phyloP scores from a whole-genome alignment of 768 basidiomycete genomes.

The Rhizopogon sp. region DNA sequence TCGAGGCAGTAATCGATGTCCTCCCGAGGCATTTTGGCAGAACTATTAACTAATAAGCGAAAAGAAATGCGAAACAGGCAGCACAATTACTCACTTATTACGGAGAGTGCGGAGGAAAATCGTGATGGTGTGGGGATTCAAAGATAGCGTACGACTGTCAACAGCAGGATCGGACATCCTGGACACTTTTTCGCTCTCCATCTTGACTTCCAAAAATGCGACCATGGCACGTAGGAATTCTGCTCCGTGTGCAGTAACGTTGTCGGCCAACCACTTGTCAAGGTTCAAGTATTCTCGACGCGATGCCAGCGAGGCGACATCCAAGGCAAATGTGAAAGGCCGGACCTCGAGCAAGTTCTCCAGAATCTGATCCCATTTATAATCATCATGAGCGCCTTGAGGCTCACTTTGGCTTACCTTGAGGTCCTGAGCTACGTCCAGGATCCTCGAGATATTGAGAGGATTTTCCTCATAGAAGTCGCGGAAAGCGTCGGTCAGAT shows the following conservation, averaged over 20 bases:
- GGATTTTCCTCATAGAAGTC: constrained; percentile 92
- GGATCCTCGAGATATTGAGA: constrained; percentile 87
- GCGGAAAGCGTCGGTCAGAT: constrained; percentile 83
- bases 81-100: constrained; percentile 53
- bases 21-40: constrained; percentile 65
- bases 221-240: constrained; percentile 88
- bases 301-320: constrained; percentile 91
- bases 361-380: constrained; percentile 55
- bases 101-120: constrained; percentile 90
- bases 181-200: constrained; percentile 79
- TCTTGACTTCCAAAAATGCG: constrained; percentile 87
- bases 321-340: constrained; percentile 86
- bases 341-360: constrained; percentile 89
- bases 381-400: constrained; percentile 1
- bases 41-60: constrained; percentile 35
- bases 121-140: constrained; percentile 85
- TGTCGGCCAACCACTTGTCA: constrained; percentile 94
- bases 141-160: constrained; percentile 78
- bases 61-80: not conserved
- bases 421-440: constrained; percentile 93
- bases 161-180: constrained; percentile 72
- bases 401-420: constrained; percentile 50
- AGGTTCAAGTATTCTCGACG: constrained; percentile 91
- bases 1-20: constrained; percentile 87
- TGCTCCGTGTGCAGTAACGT: constrained; percentile 73